These are phyloP conservation scores for Vanilla planifolia DNA, from an alignment of 106 monocot species.

Conservation along the genomic window DNA sequence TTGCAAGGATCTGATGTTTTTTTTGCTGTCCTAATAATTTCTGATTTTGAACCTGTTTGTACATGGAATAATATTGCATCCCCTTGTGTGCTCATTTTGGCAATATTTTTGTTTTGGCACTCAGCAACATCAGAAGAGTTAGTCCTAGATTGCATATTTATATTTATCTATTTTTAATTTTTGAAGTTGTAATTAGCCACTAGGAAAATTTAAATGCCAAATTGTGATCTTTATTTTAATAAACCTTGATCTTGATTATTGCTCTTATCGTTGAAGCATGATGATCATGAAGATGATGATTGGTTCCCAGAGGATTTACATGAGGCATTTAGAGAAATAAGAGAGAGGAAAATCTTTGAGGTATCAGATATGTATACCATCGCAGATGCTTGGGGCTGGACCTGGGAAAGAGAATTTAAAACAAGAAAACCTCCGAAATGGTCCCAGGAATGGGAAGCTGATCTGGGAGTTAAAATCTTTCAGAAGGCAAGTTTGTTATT, in stretches of 20 bases:
- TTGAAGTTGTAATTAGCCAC: background rate
- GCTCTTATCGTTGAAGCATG: slow-evolving; percentile 37
- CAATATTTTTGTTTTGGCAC: background rate
- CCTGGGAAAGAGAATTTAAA: slow-evolving; percentile 90
- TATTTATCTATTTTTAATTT: background rate
- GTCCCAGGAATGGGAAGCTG: slow-evolving; percentile 98
- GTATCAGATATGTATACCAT: slow-evolving; percentile 82
- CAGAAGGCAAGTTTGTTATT: slow-evolving; percentile 54
- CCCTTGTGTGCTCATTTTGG: background rate
- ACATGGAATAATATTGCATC: background rate
- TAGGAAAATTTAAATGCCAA: background rate
- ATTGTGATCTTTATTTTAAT: background rate
- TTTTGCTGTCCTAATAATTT: too few relatives aligned
- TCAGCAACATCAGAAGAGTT: background rate
- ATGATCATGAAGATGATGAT: slow-evolving; percentile 78
- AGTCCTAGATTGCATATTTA: background rate
- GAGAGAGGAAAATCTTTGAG: slow-evolving; percentile 73
- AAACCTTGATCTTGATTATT: background rate
- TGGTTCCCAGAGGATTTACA: slow-evolving; percentile 80
- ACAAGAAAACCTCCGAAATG: slow-evolving; percentile 65
- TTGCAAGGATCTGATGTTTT: too few relatives aligned
- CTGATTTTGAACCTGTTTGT: background rate
- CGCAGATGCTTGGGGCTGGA: slow-evolving; percentile 98
- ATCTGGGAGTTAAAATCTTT: slow-evolving; percentile 85
- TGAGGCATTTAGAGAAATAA: slow-evolving; percentile 87